Percentiles rank a stretch among this genome's conserved stretches.
Evolutionary conservation across 2,329 filamentous ascomycete genomes (phyloP).

Genomic region (Ophiostoma tasmaniense): DNA sequence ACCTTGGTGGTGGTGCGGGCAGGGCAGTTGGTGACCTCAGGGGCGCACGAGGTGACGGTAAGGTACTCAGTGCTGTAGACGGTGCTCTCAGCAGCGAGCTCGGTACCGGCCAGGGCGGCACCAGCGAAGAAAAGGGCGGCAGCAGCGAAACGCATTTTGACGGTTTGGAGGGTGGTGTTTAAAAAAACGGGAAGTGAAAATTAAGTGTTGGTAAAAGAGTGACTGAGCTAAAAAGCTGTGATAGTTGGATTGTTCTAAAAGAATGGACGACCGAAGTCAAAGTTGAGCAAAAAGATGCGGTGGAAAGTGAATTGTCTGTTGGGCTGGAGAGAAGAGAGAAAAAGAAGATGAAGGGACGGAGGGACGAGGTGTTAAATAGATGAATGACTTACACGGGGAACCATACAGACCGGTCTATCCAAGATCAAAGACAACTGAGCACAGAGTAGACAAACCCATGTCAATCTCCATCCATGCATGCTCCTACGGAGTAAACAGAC

Average conservation of each 20-base stretch:
- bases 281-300: constrained; percentile 24
- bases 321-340: constrained; percentile 30
- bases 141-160: constrained; percentile 57
- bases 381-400: not conserved
- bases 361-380: constrained; percentile 29
- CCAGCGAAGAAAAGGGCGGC: constrained; percentile 40
- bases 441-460: not conserved
- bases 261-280: constrained; percentile 37
- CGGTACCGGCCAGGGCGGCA: constrained; percentile 31
- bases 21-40: constrained; percentile 45
- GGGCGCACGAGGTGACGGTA: constrained; percentile 53
- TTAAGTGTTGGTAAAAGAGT: constrained; percentile 18
- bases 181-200: constrained; percentile 15
- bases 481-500: not conserved
- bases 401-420: not conserved
- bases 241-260: constrained; percentile 24
- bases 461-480: constrained; percentile 1
- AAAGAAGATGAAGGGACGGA: constrained; percentile 19
- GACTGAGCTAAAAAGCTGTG: constrained; percentile 23
- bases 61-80: constrained; percentile 51
- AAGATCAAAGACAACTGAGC: too few relatives aligned
- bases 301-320: constrained; percentile 25
- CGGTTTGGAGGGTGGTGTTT: constrained; percentile 19
- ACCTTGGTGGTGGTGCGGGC: constrained; percentile 26
- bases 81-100: constrained; percentile 29